Evolutionary conservation across 2,329 filamentous ascomycete genomes (phyloP), one percentile per base, ranked within the genome.

Genomic region (Verticillium klebahnii): DNA sequence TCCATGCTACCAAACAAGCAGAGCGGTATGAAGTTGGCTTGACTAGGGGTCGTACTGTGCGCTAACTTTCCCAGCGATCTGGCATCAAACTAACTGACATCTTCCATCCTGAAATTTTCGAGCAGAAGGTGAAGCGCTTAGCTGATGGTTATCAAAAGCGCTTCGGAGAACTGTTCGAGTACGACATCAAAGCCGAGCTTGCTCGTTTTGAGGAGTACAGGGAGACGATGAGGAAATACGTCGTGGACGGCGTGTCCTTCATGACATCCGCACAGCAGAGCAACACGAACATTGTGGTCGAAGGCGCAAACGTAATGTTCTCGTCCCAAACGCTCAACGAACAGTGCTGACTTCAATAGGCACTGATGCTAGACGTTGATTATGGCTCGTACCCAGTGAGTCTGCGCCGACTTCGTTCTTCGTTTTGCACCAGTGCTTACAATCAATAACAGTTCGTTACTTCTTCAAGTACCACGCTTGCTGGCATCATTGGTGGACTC

Each of bases 161-260:
- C 59, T 92, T 86, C 68, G 89, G 89, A 8, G 84, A 89, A 66
- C 74, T 90, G 31, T 75, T 89, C 60, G 72, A 85, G 66, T 85
- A 86, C 71, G 86, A 92, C 64, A 81, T 88, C 7, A 88, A 93
- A 67, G 86, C 87, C 37, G 90, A 93, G 77, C 79, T 39, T 87
- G 87, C 72, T 81, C 85, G 32, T 73, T 66, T 65, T 45, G 60
- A 63, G 60, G 60, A 63, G 59, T 65, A 65, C 60, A 63, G 64
- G 34, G 58, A 77, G 63, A 80, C 80, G 69, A 79, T 92, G 31
- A 79, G 79, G 55, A 79, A 81, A 25, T 55, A 55, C 52, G 29
- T 32, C 52, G 52, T 55, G 63, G 90, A 93, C 69, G 86, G 85
- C 63, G 82, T 90, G 32, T 80, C 84, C 45, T 84, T 90, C 60